Base-by-base conservation (phyloP, 768 basidiomycete species). In the Lactarius pseudohatsudake region DNA sequence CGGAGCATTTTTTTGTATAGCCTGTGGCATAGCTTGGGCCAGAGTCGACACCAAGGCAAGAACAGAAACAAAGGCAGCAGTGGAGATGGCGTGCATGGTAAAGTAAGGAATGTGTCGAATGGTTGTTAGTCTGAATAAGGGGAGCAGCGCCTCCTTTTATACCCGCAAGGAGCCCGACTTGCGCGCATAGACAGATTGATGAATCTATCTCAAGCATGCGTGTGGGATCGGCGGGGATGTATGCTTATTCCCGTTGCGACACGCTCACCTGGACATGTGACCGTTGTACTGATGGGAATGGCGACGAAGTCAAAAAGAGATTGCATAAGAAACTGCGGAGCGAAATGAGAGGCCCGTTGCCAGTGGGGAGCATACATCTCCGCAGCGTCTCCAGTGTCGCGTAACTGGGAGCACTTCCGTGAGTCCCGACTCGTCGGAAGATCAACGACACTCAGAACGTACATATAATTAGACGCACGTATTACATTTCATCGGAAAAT, bases 71-170 rank as follows among this genome's bases (percentile, higher is more conserved):
- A 54, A 20, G 20, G 26, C 40, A 50, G 45, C n/a, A 53, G 60
- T 34, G 45, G 47, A 53, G 38, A 58, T 18, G 40, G 26, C 28
- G 36, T 57, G 28, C 65, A 66, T 66, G 57, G 8, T 62, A 20
- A 36, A 7, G 47, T 15, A 15, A 30, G 50, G 0, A 1, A 7
- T 61, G 20, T 4, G 43, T 50, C 28, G 6, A 15, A 20, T 15
- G 10, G 54, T 15, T 56, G 18, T 30, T 20, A 15, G 9, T n/a
- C 15, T 10, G 13, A 10, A n/a, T 36, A 20, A 13, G 50, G 13
- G 16, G 30, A 10, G n/a, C 4, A 50, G 22, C 54, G 18, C 20
- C 18, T 9, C 13, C 1, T 47, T 57, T 60, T 61, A 65, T 47
- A 56, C n/a, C 64, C 43, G 43, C 43, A 15, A 3, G 8, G 9